Base-by-base conservation (phyloP, 352 stramenopile species). In the Phytopythium mirpurense region DNA sequence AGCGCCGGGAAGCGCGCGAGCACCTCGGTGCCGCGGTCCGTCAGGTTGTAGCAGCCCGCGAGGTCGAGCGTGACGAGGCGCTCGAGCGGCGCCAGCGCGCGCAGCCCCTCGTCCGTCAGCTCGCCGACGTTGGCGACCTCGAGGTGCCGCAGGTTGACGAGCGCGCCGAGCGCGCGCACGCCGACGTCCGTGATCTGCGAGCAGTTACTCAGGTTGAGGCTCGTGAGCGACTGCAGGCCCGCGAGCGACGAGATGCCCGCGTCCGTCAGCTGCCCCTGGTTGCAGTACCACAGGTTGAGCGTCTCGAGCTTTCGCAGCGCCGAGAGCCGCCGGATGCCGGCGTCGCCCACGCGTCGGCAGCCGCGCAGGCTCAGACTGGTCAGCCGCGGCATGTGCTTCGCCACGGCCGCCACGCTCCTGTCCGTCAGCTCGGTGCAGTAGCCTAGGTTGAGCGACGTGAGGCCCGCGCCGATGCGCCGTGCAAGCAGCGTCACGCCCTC, bases 281-380 rank as follows among this genome's bases (percentile, higher is more conserved):
- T 82, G 64, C 78, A 90, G 61, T 92, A 92, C 81, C 78, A 92
- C 5, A 92, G 54, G 19, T 90, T 90, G 35, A 92, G 74, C 19
- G 65, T 80, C 50, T 69, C 55, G 15, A 90, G 55, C 18, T 70
- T 53, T 26, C 50, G 40, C 7, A 90, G 58, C 18, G 52, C 59
- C 16, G 64, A 47, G 23, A 90, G 63, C 8, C 73, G 59, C 18
- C 50, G 63, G 54, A 88, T 80, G 12, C 76, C 79, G 1, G 51
- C 56, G 48, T 90, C 79, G 0, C 72, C 71, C 42, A 90, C 68
- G 34, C 77, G 70, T 8, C 65, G 72, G 46, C 79, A 90, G 6
- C 79, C 79, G 4, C 76, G 74, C 16, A 90, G 70, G 54, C 65
- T 88, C 42, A 90, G 67, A 31, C 70, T 78, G 14, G 59, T 78